A percentile compares a stretch with the other conserved stretches of the same genome.
Conservation (phyloP, 1,139 yeast species). For the Kodamaea anthophila region DNA sequence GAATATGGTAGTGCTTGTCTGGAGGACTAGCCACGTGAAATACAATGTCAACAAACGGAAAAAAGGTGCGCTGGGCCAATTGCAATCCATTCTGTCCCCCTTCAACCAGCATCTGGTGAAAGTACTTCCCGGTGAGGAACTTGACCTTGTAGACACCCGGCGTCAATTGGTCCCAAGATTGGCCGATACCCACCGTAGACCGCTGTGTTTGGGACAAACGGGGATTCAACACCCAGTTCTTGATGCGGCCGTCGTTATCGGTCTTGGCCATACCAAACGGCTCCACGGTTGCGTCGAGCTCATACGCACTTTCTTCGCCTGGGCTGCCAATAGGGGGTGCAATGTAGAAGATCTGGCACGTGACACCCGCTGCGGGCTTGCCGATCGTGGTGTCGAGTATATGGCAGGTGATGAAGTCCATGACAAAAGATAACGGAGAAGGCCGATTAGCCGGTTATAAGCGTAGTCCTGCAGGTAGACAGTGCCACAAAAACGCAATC, state of each 20-base stretch:
- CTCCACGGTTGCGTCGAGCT: constrained; percentile 11
- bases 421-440: too few relatives aligned
- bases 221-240: constrained; percentile 56
- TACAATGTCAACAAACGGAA: constrained; percentile 77
- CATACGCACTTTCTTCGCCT: constrained; percentile 19
- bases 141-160: constrained; percentile 70
- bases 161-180: constrained; percentile 36
- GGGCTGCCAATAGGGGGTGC: constrained; percentile 23
- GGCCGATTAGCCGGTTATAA: constrained; percentile 1
- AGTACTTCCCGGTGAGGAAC: constrained; percentile 68
- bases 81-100: constrained; percentile 13
- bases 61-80: constrained; percentile 45
- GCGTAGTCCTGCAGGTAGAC: too few relatives aligned
- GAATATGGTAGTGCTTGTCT: constrained; percentile 81
- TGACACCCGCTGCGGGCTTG: constrained; percentile 65
- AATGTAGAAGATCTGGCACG: constrained; percentile 48
- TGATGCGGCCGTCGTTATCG: constrained; percentile 71
- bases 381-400: constrained; percentile 82
- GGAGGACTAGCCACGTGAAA: constrained; percentile 63
- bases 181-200: constrained; percentile 27
- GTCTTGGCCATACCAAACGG: constrained; percentile 65
- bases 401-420: constrained; percentile 81
- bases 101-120: constrained; percentile 22
- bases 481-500: too few relatives aligned
- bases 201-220: constrained; percentile 14